phyloP scores from a whole-genome alignment of 2,329 filamentous ascomycete species.

The Hypoxylon sp. region DNA sequence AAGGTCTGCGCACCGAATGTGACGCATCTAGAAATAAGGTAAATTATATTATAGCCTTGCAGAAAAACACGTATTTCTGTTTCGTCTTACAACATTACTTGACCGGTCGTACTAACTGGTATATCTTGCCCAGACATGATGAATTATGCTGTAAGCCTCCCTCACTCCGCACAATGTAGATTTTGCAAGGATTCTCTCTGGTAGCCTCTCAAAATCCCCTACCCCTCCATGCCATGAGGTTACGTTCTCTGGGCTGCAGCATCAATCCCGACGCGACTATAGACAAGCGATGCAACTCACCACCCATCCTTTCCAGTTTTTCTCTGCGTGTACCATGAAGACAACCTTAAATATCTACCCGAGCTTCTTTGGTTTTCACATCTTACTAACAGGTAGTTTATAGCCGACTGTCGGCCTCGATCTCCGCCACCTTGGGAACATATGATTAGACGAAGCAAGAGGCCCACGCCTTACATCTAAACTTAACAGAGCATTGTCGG shows the following conservation, averaged over 20 bases:
- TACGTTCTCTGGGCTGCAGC: constrained; percentile 15
- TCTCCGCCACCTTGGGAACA: constrained; percentile 54
- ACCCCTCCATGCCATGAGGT: constrained; percentile 16
- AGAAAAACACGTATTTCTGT: constrained; percentile 19
- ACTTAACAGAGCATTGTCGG: background rate
- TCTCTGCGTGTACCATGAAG: background rate
- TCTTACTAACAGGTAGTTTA: constrained; percentile 30
- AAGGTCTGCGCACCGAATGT: constrained; percentile 54
- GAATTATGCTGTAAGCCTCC: constrained; percentile 53
- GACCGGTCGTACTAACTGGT: constrained; percentile 23
- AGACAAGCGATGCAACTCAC: constrained; percentile 10
- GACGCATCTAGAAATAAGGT: constrained; percentile 54
- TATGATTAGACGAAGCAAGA: constrained; percentile 53
- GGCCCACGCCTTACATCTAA: constrained; percentile 50
- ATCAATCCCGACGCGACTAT: constrained; percentile 1
- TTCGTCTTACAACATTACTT: constrained; percentile 14
- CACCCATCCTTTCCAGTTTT: background rate
- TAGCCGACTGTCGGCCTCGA: constrained; percentile 54
- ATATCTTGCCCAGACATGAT: constrained; percentile 46
- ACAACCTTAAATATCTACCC: background rate
- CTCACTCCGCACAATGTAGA: constrained; percentile 19
- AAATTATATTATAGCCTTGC: constrained; percentile 39
- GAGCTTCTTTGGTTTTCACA: background rate
- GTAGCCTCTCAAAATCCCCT: constrained; percentile 14
- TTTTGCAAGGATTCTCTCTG: constrained; percentile 36